Conservation (phyloP, 352 stramenopile genomes). For the Phytophthora quininea region DNA sequence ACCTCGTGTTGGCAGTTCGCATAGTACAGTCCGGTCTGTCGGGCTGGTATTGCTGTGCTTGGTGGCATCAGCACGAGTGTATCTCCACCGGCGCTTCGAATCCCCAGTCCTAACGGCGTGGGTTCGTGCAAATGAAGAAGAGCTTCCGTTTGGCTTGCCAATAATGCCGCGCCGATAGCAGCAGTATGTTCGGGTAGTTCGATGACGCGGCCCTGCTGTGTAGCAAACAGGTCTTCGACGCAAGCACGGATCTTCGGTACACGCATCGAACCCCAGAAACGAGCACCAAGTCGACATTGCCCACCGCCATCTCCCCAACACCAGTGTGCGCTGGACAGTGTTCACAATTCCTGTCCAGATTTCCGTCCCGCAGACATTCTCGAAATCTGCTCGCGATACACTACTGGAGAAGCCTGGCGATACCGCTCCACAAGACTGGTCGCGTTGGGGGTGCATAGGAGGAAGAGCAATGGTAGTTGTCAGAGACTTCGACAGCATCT, state of each 20-base stretch:
- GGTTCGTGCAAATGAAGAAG: conserved; percentile 24
- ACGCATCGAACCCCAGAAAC: conserved; percentile 39
- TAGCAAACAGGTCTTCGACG: conserved; percentile 25
- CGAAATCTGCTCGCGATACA: conserved; percentile 47
- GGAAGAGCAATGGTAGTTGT: conserved; percentile 43
- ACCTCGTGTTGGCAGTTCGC: conserved; percentile 39
- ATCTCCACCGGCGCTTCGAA: conserved; percentile 40
- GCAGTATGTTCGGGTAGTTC: conserved; percentile 25
- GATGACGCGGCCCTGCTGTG: conserved; percentile 10
- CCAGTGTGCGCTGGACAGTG: conserved; percentile 29
- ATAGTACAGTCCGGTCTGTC: conserved; percentile 40
- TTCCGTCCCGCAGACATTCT: conserved; percentile 35
- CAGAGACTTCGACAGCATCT: conserved; percentile 43
- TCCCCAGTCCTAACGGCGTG: conserved; percentile 36
- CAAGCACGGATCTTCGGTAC: conserved; percentile 32
- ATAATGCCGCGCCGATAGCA: conserved; percentile 26
- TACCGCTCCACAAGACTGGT: conserved; percentile 1
- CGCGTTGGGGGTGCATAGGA: conserved; percentile 20
- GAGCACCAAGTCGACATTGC: conserved; percentile 37
- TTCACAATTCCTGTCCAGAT: conserved; percentile 32
- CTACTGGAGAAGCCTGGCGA: conserved; percentile 26
- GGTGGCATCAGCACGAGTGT: conserved; percentile 30
- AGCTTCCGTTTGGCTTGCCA: conserved; percentile 3
- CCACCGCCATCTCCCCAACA: conserved; percentile 20
- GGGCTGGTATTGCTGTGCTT: conserved; percentile 24